A percentile compares a stretch with the other conserved stretches of the same genome.
These are phyloP conservation scores for Fonsecaea multimorphosa DNA, from an alignment of 2,329 filamentous ascomycete species.

Conservation along the genomic window DNA sequence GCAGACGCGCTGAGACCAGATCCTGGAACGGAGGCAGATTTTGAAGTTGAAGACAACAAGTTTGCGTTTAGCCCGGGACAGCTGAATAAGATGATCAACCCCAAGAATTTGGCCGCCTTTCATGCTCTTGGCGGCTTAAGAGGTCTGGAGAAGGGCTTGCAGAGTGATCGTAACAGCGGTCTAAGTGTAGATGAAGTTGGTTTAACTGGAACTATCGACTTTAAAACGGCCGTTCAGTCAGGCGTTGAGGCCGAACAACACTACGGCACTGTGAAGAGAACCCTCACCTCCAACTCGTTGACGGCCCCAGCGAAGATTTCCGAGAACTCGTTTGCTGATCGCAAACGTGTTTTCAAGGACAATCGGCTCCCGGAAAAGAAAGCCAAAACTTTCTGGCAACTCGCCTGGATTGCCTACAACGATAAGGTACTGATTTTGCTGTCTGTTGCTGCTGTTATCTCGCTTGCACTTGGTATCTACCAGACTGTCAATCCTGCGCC, in stretches of 20 bases:
- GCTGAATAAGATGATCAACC: slow-evolving; percentile 77
- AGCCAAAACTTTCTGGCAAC: slow-evolving; percentile 67
- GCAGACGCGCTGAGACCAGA: slow-evolving; percentile 71
- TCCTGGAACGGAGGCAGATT: slow-evolving; percentile 73
- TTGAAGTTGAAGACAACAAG: slow-evolving; percentile 68
- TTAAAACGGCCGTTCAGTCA: slow-evolving; percentile 64
- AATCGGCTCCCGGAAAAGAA: slow-evolving; percentile 71
- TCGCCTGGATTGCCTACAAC: slow-evolving; percentile 79
- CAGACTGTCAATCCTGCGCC: slow-evolving; percentile 42
- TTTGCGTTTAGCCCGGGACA: slow-evolving; percentile 78
- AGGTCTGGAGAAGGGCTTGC: slow-evolving; percentile 75
- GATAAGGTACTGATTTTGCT: slow-evolving; percentile 76
- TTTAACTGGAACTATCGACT: slow-evolving; percentile 68
- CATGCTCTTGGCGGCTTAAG: slow-evolving; percentile 74
- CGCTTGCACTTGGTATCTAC: slow-evolving; percentile 74
- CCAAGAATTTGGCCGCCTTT: slow-evolving; percentile 77
- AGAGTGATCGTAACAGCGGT: slow-evolving; percentile 68
- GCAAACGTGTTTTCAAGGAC: slow-evolving; percentile 71
- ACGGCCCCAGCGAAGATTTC: slow-evolving; percentile 33
- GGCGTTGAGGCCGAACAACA: slow-evolving; percentile 31
- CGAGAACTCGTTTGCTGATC: slow-evolving; percentile 59
- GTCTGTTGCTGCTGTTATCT: slow-evolving; percentile 71
- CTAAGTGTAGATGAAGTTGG: slow-evolving; percentile 72
- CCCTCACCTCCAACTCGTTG: slow-evolving; percentile 33
- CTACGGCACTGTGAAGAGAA: slow-evolving; percentile 35